Evolutionary conservation across 2,329 filamentous ascomycete species (phyloP), one percentile per base, ranked within the genome.

Genomic region (Orbilia quercus): DNA sequence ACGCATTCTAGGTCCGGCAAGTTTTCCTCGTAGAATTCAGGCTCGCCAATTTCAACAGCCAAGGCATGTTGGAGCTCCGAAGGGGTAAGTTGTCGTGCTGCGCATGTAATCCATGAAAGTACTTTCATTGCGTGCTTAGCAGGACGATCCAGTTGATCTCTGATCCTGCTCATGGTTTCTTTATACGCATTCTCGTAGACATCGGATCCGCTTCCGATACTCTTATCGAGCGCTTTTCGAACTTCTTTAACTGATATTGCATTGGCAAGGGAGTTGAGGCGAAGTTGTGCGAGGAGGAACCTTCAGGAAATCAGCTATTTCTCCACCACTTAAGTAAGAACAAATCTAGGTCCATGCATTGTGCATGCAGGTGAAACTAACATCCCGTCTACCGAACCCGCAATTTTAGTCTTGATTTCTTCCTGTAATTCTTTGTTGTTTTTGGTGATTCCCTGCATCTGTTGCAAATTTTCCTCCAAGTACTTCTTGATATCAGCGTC

Each of bases 181-280:
- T 42, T 23, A 22, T 66, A 66, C 20, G 51, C 62, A 6, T 9
- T 11, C 1, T 66, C 31, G 28, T 66, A 57, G 28, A 36, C 31
- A 1, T 7, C n/a, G n/a, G 38, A 7, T 44, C 23, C 1, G 11
- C 7, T 45, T 59, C 22, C 34, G 20, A 14, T 2, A 44, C 23
- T 20, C n/a, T 12, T 25, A 7, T 80, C 80, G n/a, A 84, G 72
- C 0, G 74, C 77, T 38, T 65, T 11, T 0, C 85, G 74, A 2
- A 80, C 78, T 0, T 23, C 57, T 28, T 75, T 72, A 2, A 5
- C 12, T 12, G 50, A 54, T 18, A 20, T 18, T 16, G 31, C 31
- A 12, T 28, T 22, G 3, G 2, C 31, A 4, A 54, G 7, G 11
- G 50, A 42, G 16, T 59, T 38, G n/a, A 59, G 44, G 7, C 40